phyloP scores from a whole-genome alignment of 2,329 filamentous ascomycete genomes.

The Exophiala spinifera region DNA sequence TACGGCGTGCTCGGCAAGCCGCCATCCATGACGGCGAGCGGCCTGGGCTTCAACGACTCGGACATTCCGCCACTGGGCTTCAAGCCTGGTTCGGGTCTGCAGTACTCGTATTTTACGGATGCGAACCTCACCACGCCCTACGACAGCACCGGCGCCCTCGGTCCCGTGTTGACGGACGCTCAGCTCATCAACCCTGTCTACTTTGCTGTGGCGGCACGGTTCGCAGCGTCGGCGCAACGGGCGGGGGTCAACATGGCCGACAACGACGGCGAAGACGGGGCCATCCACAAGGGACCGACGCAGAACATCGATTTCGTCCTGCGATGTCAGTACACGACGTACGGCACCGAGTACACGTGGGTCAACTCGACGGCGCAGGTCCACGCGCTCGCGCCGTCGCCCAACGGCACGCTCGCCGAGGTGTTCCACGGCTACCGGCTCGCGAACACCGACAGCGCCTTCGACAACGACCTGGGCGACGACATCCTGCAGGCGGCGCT shows the following conservation, averaged over 20 bases:
- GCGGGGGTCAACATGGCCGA: constrained; percentile 17
- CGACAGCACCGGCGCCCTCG: constrained; percentile 17
- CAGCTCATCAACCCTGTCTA: constrained; percentile 26
- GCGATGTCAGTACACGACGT: constrained; percentile 24
- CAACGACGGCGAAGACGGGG: too few relatives aligned
- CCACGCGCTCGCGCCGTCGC: constrained; percentile 14
- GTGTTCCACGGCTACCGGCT: constrained; percentile 27
- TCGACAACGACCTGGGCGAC: constrained; percentile 24
- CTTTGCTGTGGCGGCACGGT: constrained; percentile 22
- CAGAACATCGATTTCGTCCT: constrained; percentile 21
- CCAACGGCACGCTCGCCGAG: constrained; percentile 26
- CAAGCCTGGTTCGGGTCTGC: constrained; percentile 21
- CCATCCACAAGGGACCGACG: constrained; percentile 14
- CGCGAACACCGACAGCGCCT: constrained; percentile 9
- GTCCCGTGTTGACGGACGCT: constrained; percentile 16
- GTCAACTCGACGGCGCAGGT: constrained; percentile 20
- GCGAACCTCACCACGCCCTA: constrained; percentile 17
- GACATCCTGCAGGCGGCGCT: constrained; percentile 19
- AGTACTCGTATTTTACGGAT: constrained; percentile 26
- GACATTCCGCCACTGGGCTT: constrained; percentile 22
- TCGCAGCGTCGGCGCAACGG: constrained; percentile 11
- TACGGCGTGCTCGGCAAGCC: constrained; percentile 25
- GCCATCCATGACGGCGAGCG: constrained; percentile 12
- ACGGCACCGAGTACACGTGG: constrained; percentile 25
- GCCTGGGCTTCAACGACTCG: constrained; percentile 9